phyloP scores from a whole-genome alignment of 2,329 filamentous ascomycete species.

The Cladosporium cucumerinum region DNA sequence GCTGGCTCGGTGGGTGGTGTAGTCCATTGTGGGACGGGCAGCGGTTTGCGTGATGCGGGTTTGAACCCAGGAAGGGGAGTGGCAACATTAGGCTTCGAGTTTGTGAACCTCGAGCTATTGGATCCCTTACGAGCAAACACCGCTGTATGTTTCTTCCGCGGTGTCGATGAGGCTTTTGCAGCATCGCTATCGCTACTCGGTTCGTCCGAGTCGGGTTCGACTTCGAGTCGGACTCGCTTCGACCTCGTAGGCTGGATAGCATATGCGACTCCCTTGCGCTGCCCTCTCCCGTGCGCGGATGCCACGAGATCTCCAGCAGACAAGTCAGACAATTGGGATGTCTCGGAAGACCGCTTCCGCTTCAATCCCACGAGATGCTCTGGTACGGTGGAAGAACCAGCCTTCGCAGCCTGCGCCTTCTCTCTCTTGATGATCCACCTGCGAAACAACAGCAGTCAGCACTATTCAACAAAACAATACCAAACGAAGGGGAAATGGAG shows the following conservation, averaged over 20 bases:
- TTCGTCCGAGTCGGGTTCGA: not conserved
- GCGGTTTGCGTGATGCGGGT: not conserved
- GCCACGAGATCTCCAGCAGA: not conserved
- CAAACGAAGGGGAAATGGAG: not conserved
- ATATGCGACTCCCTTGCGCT: not conserved
- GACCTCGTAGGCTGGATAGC: not conserved
- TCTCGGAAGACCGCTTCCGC: not conserved
- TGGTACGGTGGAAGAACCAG: not conserved
- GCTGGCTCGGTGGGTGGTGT: not conserved
- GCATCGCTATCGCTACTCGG: not conserved
- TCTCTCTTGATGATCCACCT: not conserved
- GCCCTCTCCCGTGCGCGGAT: not conserved
- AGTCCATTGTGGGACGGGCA: not conserved
- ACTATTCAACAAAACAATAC: not conserved
- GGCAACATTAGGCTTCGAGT: not conserved
- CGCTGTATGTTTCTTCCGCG: not conserved
- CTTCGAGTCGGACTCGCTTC: not conserved
- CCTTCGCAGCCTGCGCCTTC: not conserved
- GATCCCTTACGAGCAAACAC: not conserved
- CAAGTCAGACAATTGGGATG: not conserved
- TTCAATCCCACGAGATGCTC: not conserved
- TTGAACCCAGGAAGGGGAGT: not conserved
- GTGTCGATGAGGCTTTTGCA: not conserved
- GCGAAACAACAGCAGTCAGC: not conserved
- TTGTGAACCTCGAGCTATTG: not conserved